These are phyloP conservation scores for Paxillus involutus DNA, from an alignment of 768 basidiomycete genomes.

Conservation along the genomic window DNA sequence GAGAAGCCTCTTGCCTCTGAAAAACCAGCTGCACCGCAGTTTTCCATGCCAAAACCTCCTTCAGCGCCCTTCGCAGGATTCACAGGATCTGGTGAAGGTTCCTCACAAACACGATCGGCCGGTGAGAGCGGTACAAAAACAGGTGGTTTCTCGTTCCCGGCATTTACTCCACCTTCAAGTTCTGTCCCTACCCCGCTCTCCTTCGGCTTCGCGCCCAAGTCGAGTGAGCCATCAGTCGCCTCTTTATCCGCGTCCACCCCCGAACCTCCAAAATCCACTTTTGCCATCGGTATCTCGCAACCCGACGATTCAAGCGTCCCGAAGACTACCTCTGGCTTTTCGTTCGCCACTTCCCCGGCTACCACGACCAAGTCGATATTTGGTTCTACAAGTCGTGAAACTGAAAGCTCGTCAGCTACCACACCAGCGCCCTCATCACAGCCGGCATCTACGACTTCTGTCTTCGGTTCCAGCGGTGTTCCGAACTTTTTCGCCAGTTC, in stretches of 20 bases:
- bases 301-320: slow-evolving; percentile 4
- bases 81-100: slow-evolving; percentile 15
- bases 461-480: slow-evolving; percentile 13
- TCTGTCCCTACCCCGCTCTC: slow-evolving; percentile 8
- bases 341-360: slow-evolving; percentile 11
- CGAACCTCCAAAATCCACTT: slow-evolving; percentile 30
- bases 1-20: slow-evolving; percentile 10
- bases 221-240: slow-evolving; percentile 10
- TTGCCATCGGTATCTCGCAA: slow-evolving; percentile 21
- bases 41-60: slow-evolving; percentile 39
- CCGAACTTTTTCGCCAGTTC: slow-evolving; percentile 23
- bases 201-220: slow-evolving; percentile 18
- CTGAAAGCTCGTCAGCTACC: slow-evolving; percentile 3
- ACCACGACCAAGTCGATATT: slow-evolving; percentile 1
- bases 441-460: slow-evolving; percentile 11
- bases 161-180: slow-evolving; percentile 20
- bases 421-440: slow-evolving; percentile 5
- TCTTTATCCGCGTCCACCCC: slow-evolving; percentile 12
- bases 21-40: slow-evolving; percentile 12
- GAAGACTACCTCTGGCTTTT: slow-evolving; percentile 19
- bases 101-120: slow-evolving; percentile 9
- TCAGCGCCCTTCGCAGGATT: slow-evolving; percentile 35
- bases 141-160: slow-evolving; percentile 25
- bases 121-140: slow-evolving; percentile 19
- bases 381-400: slow-evolving; percentile 11